Evolutionary conservation across 1,139 yeast genomes (phyloP).

Genomic region (Suhomyces bokatorum): DNA sequence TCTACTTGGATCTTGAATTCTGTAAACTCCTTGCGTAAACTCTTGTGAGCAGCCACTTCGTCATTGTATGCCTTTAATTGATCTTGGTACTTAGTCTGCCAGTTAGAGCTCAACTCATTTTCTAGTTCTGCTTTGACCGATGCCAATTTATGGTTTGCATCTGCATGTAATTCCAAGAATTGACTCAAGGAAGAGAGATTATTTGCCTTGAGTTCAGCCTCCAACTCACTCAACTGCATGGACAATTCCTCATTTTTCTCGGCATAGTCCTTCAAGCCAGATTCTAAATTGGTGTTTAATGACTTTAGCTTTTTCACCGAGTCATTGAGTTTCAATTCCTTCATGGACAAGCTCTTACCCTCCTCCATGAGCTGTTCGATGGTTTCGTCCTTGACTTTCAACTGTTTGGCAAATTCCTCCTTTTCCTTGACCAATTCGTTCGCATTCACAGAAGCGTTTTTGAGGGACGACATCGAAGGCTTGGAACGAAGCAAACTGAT

Average conservation of each 20-base stretch:
- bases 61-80: slow-evolving; percentile 35
- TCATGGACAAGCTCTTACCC: slow-evolving; percentile 74
- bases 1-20: slow-evolving; percentile 43
- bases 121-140: slow-evolving; percentile 22
- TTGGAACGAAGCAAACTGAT: slow-evolving; percentile 4
- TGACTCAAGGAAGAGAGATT: slow-evolving; percentile 31
- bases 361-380: slow-evolving; percentile 65
- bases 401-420: slow-evolving; percentile 21
- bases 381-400: slow-evolving; percentile 56
- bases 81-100: slow-evolving; percentile 43
- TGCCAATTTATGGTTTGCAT: slow-evolving; percentile 16
- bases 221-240: slow-evolving; percentile 33
- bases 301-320: slow-evolving; percentile 62
- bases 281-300: slow-evolving; percentile 46
- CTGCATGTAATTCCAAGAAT: slow-evolving; percentile 23
- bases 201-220: slow-evolving; percentile 30
- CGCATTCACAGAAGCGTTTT: not conserved
- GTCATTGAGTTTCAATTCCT: slow-evolving; percentile 69
- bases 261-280: slow-evolving; percentile 36
- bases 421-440: slow-evolving; percentile 6
- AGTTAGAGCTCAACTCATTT: slow-evolving; percentile 25
- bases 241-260: slow-evolving; percentile 33
- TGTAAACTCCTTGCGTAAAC: slow-evolving; percentile 34
- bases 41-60: slow-evolving; percentile 32
- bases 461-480: not conserved